These are phyloP conservation scores for Sporisorium scitamineum DNA, from an alignment of 1,284 basidiomycete genomes.

Conservation along the genomic window DNA sequence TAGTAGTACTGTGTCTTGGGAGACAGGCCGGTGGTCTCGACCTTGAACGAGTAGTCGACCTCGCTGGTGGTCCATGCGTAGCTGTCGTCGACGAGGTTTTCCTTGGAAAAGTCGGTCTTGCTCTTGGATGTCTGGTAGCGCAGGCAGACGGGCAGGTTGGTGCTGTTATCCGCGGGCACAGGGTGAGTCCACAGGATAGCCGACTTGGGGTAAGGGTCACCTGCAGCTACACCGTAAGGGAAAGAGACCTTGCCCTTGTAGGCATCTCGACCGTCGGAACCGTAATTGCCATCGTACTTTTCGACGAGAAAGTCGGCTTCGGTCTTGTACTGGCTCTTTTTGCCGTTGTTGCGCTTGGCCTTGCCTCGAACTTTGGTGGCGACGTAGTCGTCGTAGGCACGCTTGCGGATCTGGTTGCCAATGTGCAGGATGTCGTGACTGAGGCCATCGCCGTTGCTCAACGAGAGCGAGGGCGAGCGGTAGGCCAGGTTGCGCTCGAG, in stretches of 20 bases:
- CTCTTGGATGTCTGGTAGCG: slow-evolving; percentile 72
- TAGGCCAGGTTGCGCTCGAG: slow-evolving; percentile 59
- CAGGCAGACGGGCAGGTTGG: slow-evolving; percentile 75
- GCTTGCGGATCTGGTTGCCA: slow-evolving; percentile 36
- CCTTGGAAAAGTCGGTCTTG: slow-evolving; percentile 60
- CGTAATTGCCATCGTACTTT: slow-evolving; percentile 46
- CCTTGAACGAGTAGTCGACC: slow-evolving; percentile 76
- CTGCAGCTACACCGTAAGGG: slow-evolving; percentile 72
- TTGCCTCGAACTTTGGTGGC: slow-evolving; percentile 38
- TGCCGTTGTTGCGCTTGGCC: slow-evolving; percentile 38
- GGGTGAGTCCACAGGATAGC: slow-evolving; percentile 76
- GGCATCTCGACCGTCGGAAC: slow-evolving; percentile 41
- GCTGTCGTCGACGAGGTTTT: slow-evolving; percentile 72
- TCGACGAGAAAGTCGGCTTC: slow-evolving; percentile 52
- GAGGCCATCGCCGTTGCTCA: slow-evolving; percentile 40
- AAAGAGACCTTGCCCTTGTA: slow-evolving; percentile 64
- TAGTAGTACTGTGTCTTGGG: slow-evolving; percentile 76
- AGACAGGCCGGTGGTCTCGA: slow-evolving; percentile 74
- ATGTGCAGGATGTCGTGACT: slow-evolving; percentile 49
- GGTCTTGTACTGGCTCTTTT: slow-evolving; percentile 27
- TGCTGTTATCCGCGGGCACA: slow-evolving; percentile 36
- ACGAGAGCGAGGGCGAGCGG: slow-evolving; percentile 50
- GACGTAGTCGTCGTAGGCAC: slow-evolving; percentile 40
- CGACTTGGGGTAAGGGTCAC: slow-evolving; percentile 76
- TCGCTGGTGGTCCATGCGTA: slow-evolving; percentile 76